phyloP scores from a whole-genome alignment of 768 basidiomycete species.

The Guyanaporus albipodus region DNA sequence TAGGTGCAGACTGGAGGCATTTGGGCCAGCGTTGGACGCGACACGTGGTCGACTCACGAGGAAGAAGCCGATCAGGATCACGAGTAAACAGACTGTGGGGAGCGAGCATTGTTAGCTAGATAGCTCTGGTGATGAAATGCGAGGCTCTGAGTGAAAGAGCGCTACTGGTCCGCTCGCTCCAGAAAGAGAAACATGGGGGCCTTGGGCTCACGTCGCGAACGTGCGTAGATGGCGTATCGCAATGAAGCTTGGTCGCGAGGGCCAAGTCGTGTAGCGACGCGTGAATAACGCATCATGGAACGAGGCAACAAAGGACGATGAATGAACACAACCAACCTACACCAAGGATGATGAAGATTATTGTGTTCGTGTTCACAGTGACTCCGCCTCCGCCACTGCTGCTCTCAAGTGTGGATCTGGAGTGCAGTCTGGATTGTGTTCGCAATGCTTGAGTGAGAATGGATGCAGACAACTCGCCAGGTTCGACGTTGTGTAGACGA shows the following conservation, averaged over 20 bases:
- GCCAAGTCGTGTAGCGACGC: neutral
- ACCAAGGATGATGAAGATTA: conserved; percentile 22
- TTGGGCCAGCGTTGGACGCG: conserved; percentile 1
- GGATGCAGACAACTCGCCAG: neutral
- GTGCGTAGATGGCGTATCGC: neutral
- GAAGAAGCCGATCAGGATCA: conserved; percentile 27
- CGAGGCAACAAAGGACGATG: neutral
- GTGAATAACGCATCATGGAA: conserved; percentile 2
- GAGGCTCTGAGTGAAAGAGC: neutral
- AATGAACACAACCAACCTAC: conserved; percentile 22
- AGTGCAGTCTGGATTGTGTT: neutral
- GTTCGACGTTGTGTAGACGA: neutral
- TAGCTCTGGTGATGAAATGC: neutral
- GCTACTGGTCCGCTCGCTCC: neutral
- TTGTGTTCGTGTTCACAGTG: conserved; percentile 15
- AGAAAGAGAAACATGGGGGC: neutral
- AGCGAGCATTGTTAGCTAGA: conserved; percentile 11
- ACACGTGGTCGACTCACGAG: conserved; percentile 19
- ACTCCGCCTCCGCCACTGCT: conserved; percentile 3
- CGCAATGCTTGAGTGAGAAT: conserved; percentile 1
- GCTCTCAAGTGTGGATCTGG: conserved; percentile 8
- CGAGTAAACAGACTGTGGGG: conserved; percentile 19
- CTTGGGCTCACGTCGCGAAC: neutral
- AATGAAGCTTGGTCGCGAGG: neutral
- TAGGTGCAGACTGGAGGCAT: neutral